These are phyloP conservation scores for Candida nitratophila DNA, from an alignment of 805 yeast genomes.

Conservation along the genomic window DNA sequence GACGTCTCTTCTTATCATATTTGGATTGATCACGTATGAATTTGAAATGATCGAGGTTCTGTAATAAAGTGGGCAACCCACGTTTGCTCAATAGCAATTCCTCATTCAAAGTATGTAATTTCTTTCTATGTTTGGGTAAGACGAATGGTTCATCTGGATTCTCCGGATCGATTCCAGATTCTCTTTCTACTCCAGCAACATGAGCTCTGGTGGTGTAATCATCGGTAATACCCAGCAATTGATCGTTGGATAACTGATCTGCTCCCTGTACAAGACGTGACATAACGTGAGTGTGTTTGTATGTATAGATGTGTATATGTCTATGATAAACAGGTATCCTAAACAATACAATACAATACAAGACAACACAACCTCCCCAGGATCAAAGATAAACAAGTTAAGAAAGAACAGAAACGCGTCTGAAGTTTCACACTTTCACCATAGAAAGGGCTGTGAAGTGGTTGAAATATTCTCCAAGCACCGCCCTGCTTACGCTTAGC, in stretches of 20 bases:
- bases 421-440: too few relatives aligned
- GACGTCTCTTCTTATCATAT: conserved; percentile 8
- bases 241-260: conserved; percentile 19
- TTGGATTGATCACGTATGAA: conserved; percentile 21
- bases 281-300: neutral
- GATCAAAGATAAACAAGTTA: too few relatives aligned
- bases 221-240: conserved; percentile 20
- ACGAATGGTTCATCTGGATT: conserved; percentile 1
- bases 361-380: too few relatives aligned
- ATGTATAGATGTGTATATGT: too few relatives aligned
- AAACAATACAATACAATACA: too few relatives aligned
- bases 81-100: conserved; percentile 40
- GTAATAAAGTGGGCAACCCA: conserved; percentile 52
- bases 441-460: too few relatives aligned
- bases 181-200: neutral
- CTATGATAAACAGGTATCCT: too few relatives aligned
- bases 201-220: conserved; percentile 1
- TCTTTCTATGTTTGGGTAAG: conserved; percentile 16
- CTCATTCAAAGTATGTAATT: conserved; percentile 42
- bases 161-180: neutral
- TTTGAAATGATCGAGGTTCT: conserved; percentile 26
- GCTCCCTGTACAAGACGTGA: conserved; percentile 4
- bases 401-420: too few relatives aligned
- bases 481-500: too few relatives aligned
- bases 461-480: too few relatives aligned